Evolutionary conservation across 2,329 filamentous ascomycete species (phyloP), one percentile per base, ranked within the genome.

Genomic region (Orbilia javanica): DNA sequence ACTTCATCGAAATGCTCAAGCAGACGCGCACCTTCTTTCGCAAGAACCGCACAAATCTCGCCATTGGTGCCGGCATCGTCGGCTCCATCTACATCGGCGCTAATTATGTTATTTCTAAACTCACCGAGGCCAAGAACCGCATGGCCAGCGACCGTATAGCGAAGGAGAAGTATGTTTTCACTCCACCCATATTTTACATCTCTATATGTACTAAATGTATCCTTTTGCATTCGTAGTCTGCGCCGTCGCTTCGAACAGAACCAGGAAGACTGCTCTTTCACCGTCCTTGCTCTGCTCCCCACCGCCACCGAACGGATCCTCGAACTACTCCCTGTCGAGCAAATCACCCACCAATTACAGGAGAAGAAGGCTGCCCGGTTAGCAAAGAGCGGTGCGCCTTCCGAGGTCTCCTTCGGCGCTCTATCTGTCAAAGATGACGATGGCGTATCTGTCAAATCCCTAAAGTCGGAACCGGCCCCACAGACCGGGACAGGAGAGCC

Each of bases 241-340:
- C 94, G 94, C 64, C 92, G 96, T 75, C 92, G 96, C 83, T 99
- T 99, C 85, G 93, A 98, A 84, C 96, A 99, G 85, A 99, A 99
- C 84, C 96, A 99, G 84, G 95, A 97, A 84, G 96, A 99, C 85
- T 99, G 96, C 85, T 97, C 95, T 57, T 97, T 96, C 84, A 99
- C 96, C 42, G 94, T 98, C 52, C 90, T 98, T n/a, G 96, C 95
- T 31, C 90, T 99, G 69, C 88, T 99, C 8, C 96, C 96, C 3
- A 97, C 95, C 36, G 93, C 94, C 5, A 94, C 94, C 25, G 90
- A 96, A 81, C 95, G 96, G 83, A 92, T 99, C 82, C 87, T 97
- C 82, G 90, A 93, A 81, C 90, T 92, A 34, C 89, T 98, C 81
- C 93, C 96, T 66, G 97, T 97, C 50, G 96, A 99, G 84, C 90